These are phyloP conservation scores for Suillus discolor DNA, from an alignment of 768 basidiomycete genomes.

Conservation along the genomic window DNA sequence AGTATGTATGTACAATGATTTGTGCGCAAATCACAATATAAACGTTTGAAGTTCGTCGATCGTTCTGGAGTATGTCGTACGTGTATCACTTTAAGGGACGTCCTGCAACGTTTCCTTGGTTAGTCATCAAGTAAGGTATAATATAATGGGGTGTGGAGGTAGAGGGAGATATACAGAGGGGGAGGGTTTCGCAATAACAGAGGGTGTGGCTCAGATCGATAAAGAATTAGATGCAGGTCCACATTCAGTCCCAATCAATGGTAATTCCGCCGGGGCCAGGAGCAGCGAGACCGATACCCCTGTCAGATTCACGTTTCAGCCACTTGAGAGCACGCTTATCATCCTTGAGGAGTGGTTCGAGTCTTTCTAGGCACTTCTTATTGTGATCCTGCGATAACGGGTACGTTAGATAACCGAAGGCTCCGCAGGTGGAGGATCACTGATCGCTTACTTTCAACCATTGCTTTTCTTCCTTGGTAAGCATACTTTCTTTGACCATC, in stretches of 20 bases:
- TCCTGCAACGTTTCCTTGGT: conserved; percentile 27
- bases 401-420: conserved; percentile 9
- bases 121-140: conserved; percentile 31
- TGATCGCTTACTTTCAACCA: conserved; percentile 75
- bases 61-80: conserved; percentile 17
- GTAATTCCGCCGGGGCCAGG: conserved; percentile 68
- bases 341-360: conserved; percentile 68
- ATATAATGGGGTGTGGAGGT: conserved; percentile 17
- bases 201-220: conserved; percentile 9
- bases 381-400: conserved; percentile 71
- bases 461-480: conserved; percentile 81
- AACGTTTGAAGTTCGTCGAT: conserved; percentile 22
- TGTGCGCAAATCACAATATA: conserved; percentile 29
- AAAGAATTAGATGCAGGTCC: conserved; percentile 2
- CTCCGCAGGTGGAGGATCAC: conserved; percentile 5
- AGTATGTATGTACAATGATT: conserved; percentile 23
- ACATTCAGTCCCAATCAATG: conserved; percentile 73
- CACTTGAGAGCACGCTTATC: conserved; percentile 83
- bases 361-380: conserved; percentile 61
- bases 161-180: conserved; percentile 5
- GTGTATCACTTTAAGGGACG: conserved; percentile 10
- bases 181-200: conserved; percentile 27
- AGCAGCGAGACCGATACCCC: conserved; percentile 70
- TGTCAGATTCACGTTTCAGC: conserved; percentile 76
- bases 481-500: conserved; percentile 84